A percentile compares a stretch with the other conserved stretches of the same genome.
These are phyloP conservation scores for Kwoniella botswanensis DNA, from an alignment of 768 basidiomycete species.

Conservation along the genomic window DNA sequence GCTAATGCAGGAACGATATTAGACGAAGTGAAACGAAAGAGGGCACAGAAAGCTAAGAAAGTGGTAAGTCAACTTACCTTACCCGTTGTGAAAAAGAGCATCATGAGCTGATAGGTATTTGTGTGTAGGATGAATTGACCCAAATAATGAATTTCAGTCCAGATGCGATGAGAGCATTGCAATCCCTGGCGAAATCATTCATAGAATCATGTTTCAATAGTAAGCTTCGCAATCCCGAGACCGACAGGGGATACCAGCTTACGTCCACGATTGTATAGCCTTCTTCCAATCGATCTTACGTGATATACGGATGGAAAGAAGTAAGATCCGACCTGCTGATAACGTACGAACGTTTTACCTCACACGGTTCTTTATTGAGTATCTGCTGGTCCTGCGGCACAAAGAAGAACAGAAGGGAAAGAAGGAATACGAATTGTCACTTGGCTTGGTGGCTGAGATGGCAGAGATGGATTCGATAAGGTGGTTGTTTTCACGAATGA, in stretches of 20 bases:
- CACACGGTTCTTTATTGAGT: slow-evolving; percentile 89
- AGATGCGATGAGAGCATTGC: slow-evolving; percentile 62
- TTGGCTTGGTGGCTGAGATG: slow-evolving; percentile 73
- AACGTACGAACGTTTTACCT: slow-evolving; percentile 85
- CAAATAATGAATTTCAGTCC: slow-evolving; percentile 46
- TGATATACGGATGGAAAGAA: slow-evolving; percentile 89
- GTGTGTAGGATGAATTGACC: slow-evolving; percentile 45
- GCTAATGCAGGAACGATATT: slow-evolving; percentile 57
- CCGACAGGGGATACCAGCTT: slow-evolving; percentile 12
- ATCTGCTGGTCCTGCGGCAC: slow-evolving; percentile 69
- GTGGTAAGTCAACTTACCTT: slow-evolving; percentile 29
- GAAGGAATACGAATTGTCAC: slow-evolving; percentile 17
- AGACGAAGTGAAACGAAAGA: slow-evolving; percentile 52
- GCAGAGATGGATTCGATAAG: slow-evolving; percentile 84
- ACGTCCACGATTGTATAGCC: slow-evolving; percentile 61
- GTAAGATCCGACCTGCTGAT: slow-evolving; percentile 93
- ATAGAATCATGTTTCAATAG: slow-evolving; percentile 86
- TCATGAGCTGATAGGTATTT: neutral
- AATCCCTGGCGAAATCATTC: slow-evolving; percentile 73
- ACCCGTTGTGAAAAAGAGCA: neutral
- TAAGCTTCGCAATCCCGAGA: slow-evolving; percentile 60
- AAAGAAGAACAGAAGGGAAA: slow-evolving; percentile 39
- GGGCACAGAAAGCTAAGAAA: slow-evolving; percentile 37
- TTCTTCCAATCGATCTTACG: slow-evolving; percentile 83
- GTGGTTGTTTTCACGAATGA: slow-evolving; percentile 89